These are phyloP conservation scores for Francoa sonchifolia DNA, from an alignment of 441 rosid genomes.

Conservation along the genomic window DNA sequence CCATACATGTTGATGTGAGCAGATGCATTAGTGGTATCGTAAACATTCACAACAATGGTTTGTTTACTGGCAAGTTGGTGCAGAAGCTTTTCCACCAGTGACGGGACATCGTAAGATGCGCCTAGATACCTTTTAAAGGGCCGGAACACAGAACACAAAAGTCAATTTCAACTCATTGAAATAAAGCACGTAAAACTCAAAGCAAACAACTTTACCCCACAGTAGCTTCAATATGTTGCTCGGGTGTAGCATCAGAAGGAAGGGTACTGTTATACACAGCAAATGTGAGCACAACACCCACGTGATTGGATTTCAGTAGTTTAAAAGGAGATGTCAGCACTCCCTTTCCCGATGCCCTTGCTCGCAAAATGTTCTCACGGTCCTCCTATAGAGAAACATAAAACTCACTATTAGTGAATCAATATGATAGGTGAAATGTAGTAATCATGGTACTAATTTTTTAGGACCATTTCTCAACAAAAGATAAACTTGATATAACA, in stretches of 20 bases:
- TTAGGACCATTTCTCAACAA: no score
- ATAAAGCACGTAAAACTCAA: constrained; percentile 5
- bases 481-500: no score
- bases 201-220: constrained; percentile 44
- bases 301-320: constrained; percentile 80
- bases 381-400: constrained; percentile 54
- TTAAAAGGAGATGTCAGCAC: constrained; percentile 93
- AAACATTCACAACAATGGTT: constrained; percentile 81
- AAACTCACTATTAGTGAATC: constrained; percentile 2
- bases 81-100: constrained; percentile 91
- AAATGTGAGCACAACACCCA: constrained; percentile 89
- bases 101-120: constrained; percentile 90
- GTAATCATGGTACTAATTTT: no score
- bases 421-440: no score
- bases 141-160: constrained; percentile 3
- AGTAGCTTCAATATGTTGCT: constrained; percentile 60
- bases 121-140: constrained; percentile 60
- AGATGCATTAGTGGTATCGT: constrained; percentile 68
- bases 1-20: constrained; percentile 79
- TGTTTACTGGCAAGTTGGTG: constrained; percentile 93
- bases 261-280: constrained; percentile 66
- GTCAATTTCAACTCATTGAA: constrained; percentile 7
- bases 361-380: constrained; percentile 82
- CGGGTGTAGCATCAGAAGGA: constrained; percentile 57
- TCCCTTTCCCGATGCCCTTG: constrained; percentile 93